phyloP scores from a whole-genome alignment of 768 basidiomycete species.

The Coprinopsis cinerea region DNA sequence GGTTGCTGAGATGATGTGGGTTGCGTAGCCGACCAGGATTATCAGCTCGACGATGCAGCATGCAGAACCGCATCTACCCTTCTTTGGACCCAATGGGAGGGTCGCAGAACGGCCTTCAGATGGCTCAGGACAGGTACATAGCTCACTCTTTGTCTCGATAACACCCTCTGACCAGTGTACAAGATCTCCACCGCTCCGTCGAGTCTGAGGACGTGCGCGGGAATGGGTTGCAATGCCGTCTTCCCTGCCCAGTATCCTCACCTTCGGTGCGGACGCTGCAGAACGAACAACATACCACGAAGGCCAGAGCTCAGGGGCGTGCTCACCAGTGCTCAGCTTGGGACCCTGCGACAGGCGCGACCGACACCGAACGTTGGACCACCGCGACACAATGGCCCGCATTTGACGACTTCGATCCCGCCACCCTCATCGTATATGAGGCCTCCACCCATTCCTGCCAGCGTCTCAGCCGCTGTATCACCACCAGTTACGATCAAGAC shows the following conservation, averaged over 20 bases:
- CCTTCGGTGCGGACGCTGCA: slow-evolving; percentile 5
- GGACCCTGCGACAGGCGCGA: neutral
- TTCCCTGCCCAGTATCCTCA: slow-evolving; percentile 6
- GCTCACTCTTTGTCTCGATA: neutral
- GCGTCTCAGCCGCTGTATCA: neutral
- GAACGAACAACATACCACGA: slow-evolving; percentile 4
- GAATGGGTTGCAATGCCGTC: neutral
- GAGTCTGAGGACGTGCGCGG: neutral
- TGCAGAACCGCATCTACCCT: neutral
- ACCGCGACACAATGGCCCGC: too few relatives aligned
- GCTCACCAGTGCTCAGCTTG: neutral
- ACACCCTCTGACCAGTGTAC: too few relatives aligned
- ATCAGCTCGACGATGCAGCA: too few relatives aligned
- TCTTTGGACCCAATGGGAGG: neutral
- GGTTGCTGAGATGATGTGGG: neutral
- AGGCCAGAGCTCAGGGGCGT: slow-evolving; percentile 5
- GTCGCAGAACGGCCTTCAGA: neutral
- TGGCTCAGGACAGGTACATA: neutral
- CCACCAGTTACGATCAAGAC: neutral
- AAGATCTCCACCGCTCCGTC: too few relatives aligned
- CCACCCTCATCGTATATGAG: too few relatives aligned
- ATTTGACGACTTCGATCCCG: neutral
- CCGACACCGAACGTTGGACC: too few relatives aligned
- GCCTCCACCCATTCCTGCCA: neutral
- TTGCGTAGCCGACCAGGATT: too few relatives aligned